Percentiles rank a stretch among this genome's conserved stretches.
These are phyloP conservation scores for Rheum nobile DNA, from an alignment of 148 eudicot species.

Conservation along the genomic window DNA sequence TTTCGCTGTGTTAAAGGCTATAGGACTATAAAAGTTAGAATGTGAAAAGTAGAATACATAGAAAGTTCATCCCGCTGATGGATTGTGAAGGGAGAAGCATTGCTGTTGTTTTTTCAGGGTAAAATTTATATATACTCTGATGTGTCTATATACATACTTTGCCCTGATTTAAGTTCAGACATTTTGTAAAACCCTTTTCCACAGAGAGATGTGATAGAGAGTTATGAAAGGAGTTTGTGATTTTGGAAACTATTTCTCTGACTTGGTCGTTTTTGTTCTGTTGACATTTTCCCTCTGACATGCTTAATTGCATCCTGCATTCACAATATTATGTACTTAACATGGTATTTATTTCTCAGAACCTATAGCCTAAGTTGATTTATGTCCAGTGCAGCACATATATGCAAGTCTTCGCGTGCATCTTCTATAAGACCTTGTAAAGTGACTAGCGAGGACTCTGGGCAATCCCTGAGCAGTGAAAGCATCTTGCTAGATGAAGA, in stretches of 20 bases:
- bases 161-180: neutral
- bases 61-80: neutral
- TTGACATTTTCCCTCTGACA: neutral
- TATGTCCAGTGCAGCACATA: conserved; percentile 54
- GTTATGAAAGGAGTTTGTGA: neutral
- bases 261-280: neutral
- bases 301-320: neutral
- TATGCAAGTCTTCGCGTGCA: conserved; percentile 18
- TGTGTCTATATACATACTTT: neutral
- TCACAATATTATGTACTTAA: neutral
- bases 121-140: neutral
- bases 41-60: neutral
- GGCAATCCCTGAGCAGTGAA: conserved; percentile 55
- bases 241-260: neutral
- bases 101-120: neutral
- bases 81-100: neutral
- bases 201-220: neutral
- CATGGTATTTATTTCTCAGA: neutral
- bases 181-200: neutral
- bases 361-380: neutral
- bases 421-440: conserved; percentile 33
- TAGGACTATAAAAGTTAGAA: neutral
- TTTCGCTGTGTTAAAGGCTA: neutral
- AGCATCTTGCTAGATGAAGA: conserved; percentile 58
- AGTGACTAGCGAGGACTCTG: conserved; percentile 59